Conservation (phyloP, 2,329 filamentous ascomycete species). For the Aureobasidium zeae region DNA sequence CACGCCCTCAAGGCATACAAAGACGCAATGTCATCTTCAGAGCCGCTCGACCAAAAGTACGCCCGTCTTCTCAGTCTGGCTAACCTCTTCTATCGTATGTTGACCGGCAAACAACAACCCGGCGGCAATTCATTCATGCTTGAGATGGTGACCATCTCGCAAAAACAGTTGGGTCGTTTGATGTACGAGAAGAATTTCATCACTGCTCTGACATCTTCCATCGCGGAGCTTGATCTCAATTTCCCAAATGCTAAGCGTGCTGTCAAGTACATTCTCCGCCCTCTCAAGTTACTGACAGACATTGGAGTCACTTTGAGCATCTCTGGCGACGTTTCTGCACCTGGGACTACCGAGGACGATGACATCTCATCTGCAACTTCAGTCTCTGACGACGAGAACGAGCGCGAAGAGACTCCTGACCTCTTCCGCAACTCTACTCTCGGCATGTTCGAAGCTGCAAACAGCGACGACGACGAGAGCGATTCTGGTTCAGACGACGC, state of each 20-base stretch:
- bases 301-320: conserved; percentile 81
- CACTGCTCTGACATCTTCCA: conserved; percentile 75
- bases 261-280: conserved; percentile 90
- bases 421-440: conserved; percentile 93
- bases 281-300: conserved; percentile 76
- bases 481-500: conserved; percentile 54
- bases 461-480: conserved; percentile 73
- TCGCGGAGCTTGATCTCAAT: conserved; percentile 91
- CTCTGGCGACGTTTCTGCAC: conserved; percentile 59
- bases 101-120: conserved; percentile 67
- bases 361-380: conserved; percentile 83
- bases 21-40: conserved; percentile 68
- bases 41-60: conserved; percentile 77
- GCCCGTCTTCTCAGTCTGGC: conserved; percentile 77
- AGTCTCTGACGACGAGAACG: conserved; percentile 60
- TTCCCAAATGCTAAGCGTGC: conserved; percentile 88
- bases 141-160: conserved; percentile 40
- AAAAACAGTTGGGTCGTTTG: conserved; percentile 76
- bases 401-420: conserved; percentile 87
- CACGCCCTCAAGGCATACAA: conserved; percentile 88
- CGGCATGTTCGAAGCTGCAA: conserved; percentile 81
- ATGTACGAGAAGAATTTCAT: conserved; percentile 99
- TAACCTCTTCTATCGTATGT: conserved; percentile 87
- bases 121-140: conserved; percentile 23
- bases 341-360: conserved; percentile 64